Evolutionary conservation across 768 basidiomycete genomes (phyloP).

Genomic region (Termitomyces sp.): DNA sequence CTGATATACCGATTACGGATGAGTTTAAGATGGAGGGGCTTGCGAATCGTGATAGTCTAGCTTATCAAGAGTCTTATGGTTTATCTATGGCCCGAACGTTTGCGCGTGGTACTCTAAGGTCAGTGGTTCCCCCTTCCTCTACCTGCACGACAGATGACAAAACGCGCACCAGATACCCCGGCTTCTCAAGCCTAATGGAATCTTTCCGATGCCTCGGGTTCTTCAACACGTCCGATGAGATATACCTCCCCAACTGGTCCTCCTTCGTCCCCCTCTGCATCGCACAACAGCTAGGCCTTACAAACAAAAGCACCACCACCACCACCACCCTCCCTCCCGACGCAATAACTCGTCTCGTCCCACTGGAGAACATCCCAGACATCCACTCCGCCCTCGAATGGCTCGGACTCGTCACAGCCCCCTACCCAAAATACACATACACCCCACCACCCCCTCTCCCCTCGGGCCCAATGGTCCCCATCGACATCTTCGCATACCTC

Average conservation of each 20-base stretch:
- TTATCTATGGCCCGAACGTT: slow-evolving; percentile 54
- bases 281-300: slow-evolving; percentile 18
- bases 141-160: background rate
- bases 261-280: slow-evolving; percentile 31
- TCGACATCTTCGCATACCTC: slow-evolving; percentile 74
- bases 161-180: slow-evolving; percentile 63
- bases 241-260: slow-evolving; percentile 41
- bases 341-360: slow-evolving; percentile 23
- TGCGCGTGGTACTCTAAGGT: slow-evolving; percentile 85
- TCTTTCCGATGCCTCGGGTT: slow-evolving; percentile 72
- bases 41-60: slow-evolving; percentile 80
- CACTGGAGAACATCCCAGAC: slow-evolving; percentile 20
- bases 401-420: slow-evolving; percentile 34
- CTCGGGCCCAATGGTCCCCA: slow-evolving; percentile 40
- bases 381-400: slow-evolving; percentile 47
- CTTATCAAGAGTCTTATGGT: slow-evolving; percentile 67
- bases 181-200: slow-evolving; percentile 74
- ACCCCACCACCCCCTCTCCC: slow-evolving; percentile 44
- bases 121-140: slow-evolving; percentile 8
- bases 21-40: slow-evolving; percentile 76
- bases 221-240: slow-evolving; percentile 41
- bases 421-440: background rate
- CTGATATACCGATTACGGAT: slow-evolving; percentile 61
- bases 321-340: slow-evolving; percentile 1
- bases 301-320: slow-evolving; percentile 10